Percentiles rank a stretch among this genome's conserved stretches.
Evolutionary conservation across 2,329 filamentous ascomycete species (phyloP).

Genomic region (Metarhizium robertsii): DNA sequence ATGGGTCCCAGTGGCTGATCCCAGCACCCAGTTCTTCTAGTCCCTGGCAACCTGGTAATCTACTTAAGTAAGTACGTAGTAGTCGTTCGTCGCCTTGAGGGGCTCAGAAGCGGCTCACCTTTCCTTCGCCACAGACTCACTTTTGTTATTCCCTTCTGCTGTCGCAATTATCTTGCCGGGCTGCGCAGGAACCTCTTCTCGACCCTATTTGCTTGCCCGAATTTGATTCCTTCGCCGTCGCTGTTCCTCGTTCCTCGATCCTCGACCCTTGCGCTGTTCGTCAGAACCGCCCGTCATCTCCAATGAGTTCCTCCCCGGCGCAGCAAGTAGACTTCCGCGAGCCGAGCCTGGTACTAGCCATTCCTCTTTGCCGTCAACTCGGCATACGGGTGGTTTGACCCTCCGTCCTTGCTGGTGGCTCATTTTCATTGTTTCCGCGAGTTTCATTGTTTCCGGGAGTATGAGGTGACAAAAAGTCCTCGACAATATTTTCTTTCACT

Average conservation of each 20-base stretch:
- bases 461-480: slow-evolving; percentile 22
- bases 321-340: slow-evolving; percentile 25
- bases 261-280: slow-evolving; percentile 7
- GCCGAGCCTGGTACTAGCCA: slow-evolving; percentile 23
- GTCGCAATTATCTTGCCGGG: neutral
- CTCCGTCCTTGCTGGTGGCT: slow-evolving; percentile 8
- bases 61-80: neutral
- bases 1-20: too few species aligned
- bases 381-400: slow-evolving; percentile 25
- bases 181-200: neutral
- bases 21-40: too few species aligned
- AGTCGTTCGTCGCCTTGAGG: slow-evolving; percentile 9
- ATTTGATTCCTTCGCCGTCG: neutral
- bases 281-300: slow-evolving; percentile 15
- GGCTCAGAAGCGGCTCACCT: slow-evolving; percentile 11
- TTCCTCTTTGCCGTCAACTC: slow-evolving; percentile 14
- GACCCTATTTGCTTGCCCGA: neutral
- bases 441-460: slow-evolving; percentile 21
- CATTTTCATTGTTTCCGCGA: slow-evolving; percentile 19
- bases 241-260: neutral
- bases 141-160: neutral
- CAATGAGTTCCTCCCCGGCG: slow-evolving; percentile 27
- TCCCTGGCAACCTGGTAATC: too few species aligned
- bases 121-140: slow-evolving; percentile 7
- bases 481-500: slow-evolving; percentile 9